phyloP scores from a whole-genome alignment of 805 yeast genomes.

The Priceomyces castillae region DNA sequence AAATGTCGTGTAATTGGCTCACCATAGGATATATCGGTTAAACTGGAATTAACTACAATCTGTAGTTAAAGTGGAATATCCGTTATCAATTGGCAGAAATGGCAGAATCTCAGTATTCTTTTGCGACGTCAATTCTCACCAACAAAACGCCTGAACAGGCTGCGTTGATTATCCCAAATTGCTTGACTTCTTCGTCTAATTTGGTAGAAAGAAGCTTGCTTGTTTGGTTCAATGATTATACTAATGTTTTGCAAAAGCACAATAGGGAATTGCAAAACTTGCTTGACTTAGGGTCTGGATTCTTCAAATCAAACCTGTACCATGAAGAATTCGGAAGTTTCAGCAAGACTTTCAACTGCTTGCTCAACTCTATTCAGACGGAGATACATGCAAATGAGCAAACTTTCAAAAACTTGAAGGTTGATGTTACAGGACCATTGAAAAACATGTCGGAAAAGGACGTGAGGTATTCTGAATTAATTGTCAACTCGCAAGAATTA shows the following conservation, averaged over 20 bases:
- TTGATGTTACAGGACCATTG: slow-evolving; percentile 56
- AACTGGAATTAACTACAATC: not conserved
- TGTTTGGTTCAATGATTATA: slow-evolving; percentile 31
- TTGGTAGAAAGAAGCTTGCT: slow-evolving; percentile 30
- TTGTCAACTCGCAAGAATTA: slow-evolving; percentile 45
- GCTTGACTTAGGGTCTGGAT: slow-evolving; percentile 38
- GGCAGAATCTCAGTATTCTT: slow-evolving; percentile 12
- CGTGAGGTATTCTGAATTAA: slow-evolving; percentile 53
- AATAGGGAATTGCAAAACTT: slow-evolving; percentile 63
- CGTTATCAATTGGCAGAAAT: slow-evolving; percentile 9
- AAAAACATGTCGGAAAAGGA: slow-evolving; percentile 53
- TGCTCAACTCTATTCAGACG: slow-evolving; percentile 50
- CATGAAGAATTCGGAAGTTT: slow-evolving; percentile 39
- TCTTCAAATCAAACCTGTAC: slow-evolving; percentile 14
- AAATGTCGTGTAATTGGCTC: not conserved
- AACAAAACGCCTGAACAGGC: slow-evolving; percentile 42
- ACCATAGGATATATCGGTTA: not conserved
- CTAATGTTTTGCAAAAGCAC: slow-evolving; percentile 18
- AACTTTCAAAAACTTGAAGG: slow-evolving; percentile 44
- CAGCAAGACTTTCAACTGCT: slow-evolving; percentile 45
- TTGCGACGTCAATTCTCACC: slow-evolving; percentile 37
- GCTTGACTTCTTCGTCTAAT: slow-evolving; percentile 27
- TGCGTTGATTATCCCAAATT: slow-evolving; percentile 36
- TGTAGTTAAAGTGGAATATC: no score
- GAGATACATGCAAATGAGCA: slow-evolving; percentile 48